phyloP scores from a whole-genome alignment of 2,329 filamentous ascomycete genomes.

The Cladosporium halotolerans region DNA sequence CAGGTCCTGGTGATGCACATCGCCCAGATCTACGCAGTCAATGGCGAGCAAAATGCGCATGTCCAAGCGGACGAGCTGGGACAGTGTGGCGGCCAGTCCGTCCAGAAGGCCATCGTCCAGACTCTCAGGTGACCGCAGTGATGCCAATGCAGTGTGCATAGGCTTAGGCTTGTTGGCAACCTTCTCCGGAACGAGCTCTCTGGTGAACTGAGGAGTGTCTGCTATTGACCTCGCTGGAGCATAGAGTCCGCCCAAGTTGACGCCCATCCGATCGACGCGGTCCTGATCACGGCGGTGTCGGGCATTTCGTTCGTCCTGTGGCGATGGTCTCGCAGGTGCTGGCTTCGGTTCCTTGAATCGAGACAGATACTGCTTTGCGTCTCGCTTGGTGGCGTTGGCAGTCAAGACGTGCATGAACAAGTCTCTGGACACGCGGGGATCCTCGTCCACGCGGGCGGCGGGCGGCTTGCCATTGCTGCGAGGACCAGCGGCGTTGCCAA shows the following conservation, averaged over 20 bases:
- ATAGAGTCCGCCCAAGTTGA: constrained; percentile 58
- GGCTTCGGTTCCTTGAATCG: constrained; percentile 59
- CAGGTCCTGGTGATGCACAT: constrained; percentile 5
- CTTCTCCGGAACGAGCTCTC: constrained; percentile 35
- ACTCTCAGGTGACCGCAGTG: constrained; percentile 67
- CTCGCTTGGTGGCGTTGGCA: constrained; percentile 84
- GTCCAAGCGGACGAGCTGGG: constrained; percentile 75
- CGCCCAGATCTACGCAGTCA: constrained; percentile 51
- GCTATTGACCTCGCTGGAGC: constrained; percentile 52
- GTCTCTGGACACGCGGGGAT: constrained; percentile 43
- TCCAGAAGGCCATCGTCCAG: constrained; percentile 62
- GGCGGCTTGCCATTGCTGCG: constrained; percentile 18
- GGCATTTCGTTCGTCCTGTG: constrained; percentile 15
- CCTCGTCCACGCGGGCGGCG: constrained; percentile 16
- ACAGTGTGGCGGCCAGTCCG: constrained; percentile 76
- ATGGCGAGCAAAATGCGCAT: constrained; percentile 77
- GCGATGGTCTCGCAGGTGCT: constrained; percentile 25
- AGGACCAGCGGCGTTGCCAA: constrained; percentile 5
- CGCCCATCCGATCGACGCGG: constrained; percentile 39
- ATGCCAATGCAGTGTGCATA: constrained; percentile 77
- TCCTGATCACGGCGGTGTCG: constrained; percentile 19
- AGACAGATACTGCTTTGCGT: constrained; percentile 85
- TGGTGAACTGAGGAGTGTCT: constrained; percentile 55
- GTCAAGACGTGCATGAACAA: constrained; percentile 81
- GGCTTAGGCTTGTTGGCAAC: constrained; percentile 36